Percentiles rank a stretch among this genome's conserved stretches.
These are phyloP conservation scores for Podila epicladia DNA, from an alignment of 192 early-diverging fungal species.

Conservation along the genomic window DNA sequence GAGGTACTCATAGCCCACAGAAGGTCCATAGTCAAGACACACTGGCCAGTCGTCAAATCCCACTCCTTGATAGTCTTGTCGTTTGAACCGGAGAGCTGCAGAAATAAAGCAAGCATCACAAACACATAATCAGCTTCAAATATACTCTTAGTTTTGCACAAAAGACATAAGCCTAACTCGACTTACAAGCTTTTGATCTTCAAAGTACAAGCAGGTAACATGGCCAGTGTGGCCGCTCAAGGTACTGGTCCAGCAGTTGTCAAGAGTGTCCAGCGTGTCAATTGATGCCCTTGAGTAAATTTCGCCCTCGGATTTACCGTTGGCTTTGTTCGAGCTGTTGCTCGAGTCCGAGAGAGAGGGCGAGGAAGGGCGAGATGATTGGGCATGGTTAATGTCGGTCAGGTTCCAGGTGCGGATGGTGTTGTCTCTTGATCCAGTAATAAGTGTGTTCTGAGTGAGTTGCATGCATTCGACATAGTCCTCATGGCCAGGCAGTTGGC, in stretches of 20 bases:
- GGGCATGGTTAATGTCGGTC: conserved; percentile 21
- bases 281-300: conserved; percentile 17
- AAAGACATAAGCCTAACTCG: neutral
- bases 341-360: conserved; percentile 13
- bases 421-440: conserved; percentile 50
- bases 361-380: conserved; percentile 14
- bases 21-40: conserved; percentile 74
- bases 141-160: too few species aligned
- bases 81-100: conserved; percentile 75
- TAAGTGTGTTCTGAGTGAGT: conserved; percentile 29
- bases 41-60: conserved; percentile 74
- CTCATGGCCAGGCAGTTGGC: conserved; percentile 57
- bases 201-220: conserved; percentile 62
- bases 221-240: conserved; percentile 58
- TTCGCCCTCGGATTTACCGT: conserved; percentile 15
- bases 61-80: conserved; percentile 83
- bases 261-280: conserved; percentile 14
- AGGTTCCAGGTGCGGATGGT: conserved; percentile 36
- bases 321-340: conserved; percentile 5
- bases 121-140: too few species aligned
- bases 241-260: conserved; percentile 45
- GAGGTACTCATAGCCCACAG: conserved; percentile 67
- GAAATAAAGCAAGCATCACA: conserved; percentile 17
- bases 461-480: conserved; percentile 48
- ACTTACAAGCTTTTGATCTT: conserved; percentile 61